phyloP scores from a whole-genome alignment of 352 stramenopile species.

The Aphanomyces invadans region DNA sequence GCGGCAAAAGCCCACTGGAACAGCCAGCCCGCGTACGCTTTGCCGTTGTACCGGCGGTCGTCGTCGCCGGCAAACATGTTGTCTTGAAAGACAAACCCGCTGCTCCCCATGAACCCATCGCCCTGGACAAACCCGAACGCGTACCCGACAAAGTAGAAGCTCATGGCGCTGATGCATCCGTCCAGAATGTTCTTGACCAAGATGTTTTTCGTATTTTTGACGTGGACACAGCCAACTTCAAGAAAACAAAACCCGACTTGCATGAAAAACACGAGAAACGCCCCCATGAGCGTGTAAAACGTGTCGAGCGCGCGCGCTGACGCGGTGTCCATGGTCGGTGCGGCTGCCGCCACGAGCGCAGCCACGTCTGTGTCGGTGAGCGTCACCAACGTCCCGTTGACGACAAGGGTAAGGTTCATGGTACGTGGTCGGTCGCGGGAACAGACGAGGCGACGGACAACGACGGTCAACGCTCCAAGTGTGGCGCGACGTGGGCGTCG shows the following conservation, averaged over 20 bases:
- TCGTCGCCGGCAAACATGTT: not conserved
- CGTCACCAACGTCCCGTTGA: not conserved
- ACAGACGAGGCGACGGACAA: not conserved
- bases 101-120: constrained; percentile 23
- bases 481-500: too few species aligned
- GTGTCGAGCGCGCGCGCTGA: not conserved
- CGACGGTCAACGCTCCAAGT: not conserved
- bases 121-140: constrained; percentile 37
- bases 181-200: constrained; percentile 76
- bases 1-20: constrained; percentile 68
- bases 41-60: constrained; percentile 17
- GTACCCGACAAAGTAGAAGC: constrained; percentile 47
- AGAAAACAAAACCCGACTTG: constrained; percentile 61
- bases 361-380: not conserved
- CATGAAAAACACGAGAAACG: constrained; percentile 48
- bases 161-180: constrained; percentile 41
- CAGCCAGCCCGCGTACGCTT: constrained; percentile 37
- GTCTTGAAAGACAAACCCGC: constrained; percentile 2
- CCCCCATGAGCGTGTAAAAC: constrained; percentile 26
- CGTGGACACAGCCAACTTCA: constrained; percentile 44
- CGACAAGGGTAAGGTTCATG: not conserved
- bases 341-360: not conserved
- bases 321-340: not conserved
- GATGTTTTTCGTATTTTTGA: constrained; percentile 55
- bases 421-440: not conserved